Evolutionary conservation across 2,329 filamentous ascomycete genomes (phyloP).

Genomic region (Beauveria varroae): DNA sequence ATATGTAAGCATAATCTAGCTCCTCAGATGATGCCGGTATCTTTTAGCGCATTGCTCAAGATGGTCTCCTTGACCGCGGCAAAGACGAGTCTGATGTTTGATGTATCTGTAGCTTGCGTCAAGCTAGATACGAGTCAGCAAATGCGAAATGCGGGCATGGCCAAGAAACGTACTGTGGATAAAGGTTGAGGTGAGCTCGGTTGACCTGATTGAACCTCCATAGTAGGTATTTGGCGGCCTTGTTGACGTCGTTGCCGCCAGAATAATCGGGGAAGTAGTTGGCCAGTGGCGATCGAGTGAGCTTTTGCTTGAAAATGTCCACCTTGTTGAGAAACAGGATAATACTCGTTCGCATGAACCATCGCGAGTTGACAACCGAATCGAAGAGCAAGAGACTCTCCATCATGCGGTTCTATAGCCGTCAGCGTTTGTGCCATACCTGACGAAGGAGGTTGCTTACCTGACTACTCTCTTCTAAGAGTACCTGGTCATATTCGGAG

Average conservation of each 20-base stretch:
- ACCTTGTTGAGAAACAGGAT: constrained; percentile 99
- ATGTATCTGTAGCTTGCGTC: constrained; percentile 97
- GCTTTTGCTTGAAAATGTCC: constrained; percentile 93
- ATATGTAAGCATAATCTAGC: neutral
- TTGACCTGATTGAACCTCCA: constrained; percentile 99
- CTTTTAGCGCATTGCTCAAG: constrained; percentile 93
- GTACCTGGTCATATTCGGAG: constrained; percentile 96
- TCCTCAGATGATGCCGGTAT: constrained; percentile 84
- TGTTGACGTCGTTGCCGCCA: constrained; percentile 94
- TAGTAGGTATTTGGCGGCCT: constrained; percentile 92
- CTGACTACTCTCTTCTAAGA: constrained; percentile 95
- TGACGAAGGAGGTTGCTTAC: constrained; percentile 39
- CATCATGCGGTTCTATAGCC: constrained; percentile 91
- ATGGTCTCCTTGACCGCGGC: constrained; percentile 98
- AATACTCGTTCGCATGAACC: constrained; percentile 99
- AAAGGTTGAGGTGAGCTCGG: constrained; percentile 87
- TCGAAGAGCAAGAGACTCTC: constrained; percentile 94
- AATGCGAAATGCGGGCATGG: neutral
- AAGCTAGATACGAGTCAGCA: constrained; percentile 49
- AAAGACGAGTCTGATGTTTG: constrained; percentile 95
- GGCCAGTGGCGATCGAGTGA: constrained; percentile 77
- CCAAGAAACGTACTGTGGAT: constrained; percentile 71
- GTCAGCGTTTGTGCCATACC: neutral
- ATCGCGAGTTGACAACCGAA: constrained; percentile 95
- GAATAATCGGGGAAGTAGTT: constrained; percentile 99